Evolutionary conservation across 345 rosid species (phyloP), one percentile per base, ranked within the genome.

Genomic region (Chamaenerion angustifolium): DNA sequence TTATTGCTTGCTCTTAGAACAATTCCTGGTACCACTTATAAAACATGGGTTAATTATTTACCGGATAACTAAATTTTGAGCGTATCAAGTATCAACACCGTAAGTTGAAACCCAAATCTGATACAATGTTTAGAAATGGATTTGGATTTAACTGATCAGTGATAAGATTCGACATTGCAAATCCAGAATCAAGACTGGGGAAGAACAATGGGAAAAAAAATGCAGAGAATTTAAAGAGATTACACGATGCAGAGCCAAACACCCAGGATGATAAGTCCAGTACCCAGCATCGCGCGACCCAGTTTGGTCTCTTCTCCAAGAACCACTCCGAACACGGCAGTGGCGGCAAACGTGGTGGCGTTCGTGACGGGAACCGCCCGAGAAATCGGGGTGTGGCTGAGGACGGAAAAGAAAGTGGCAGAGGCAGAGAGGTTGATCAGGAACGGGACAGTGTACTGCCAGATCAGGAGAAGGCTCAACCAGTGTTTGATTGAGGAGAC

Each of bases 381-480:
- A 11, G 93, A 86, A 52, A 86, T 80, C 0, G 95, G 98, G 8
- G 81, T 66, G 43, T 81, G 61, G 58, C 86, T 64, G 35, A 90
- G 64, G 55, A 90, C 67, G 21, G 82, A 68, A 69, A 90, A 90
- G 76, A 90, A 86, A 13, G 86, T 70, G 48, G 92, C 95, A 16
- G 95, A 90, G 41, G 94, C 94, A 0, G 95, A 90, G 52, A 90
- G 86, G 52, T 86, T 90, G 52, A 85, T 48, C 55, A 79, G 46
- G 75, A 85, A 89, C 43, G 97, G 97, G 31, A 85, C 52, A 0
- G 95, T 74, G 73, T 90, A 90, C 53, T 90, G 95, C 92, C 98
- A 90, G 60, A 90, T 76, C 49, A 83, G 54, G 49, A 90, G 63
- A 49, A 90, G 88, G 40, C 54, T 59, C 52, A 83, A 58, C 79